A percentile compares a stretch with the other conserved stretches of the same genome.
phyloP scores from a whole-genome alignment of 345 rosid species.

The Syzygium jambos region DNA sequence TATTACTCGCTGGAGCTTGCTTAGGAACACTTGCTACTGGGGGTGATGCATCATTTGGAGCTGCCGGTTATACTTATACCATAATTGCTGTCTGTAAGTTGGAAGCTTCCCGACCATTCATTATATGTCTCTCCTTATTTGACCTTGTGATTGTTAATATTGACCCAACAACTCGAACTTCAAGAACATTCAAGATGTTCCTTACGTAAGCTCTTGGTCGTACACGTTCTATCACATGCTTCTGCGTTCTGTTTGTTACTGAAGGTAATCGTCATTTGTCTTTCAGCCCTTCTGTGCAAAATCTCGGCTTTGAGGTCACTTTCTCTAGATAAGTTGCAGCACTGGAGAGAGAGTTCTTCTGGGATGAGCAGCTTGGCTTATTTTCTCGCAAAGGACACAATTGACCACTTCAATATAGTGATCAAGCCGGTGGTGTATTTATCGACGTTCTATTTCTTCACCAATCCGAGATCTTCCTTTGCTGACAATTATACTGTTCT shows the following conservation, averaged over 20 bases:
- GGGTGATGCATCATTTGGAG: slow-evolving; percentile 71
- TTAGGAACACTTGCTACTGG: slow-evolving; percentile 60
- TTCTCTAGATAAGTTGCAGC: slow-evolving; percentile 79
- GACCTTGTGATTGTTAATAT: neutral
- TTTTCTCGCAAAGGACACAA: slow-evolving; percentile 87
- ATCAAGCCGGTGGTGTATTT: slow-evolving; percentile 87
- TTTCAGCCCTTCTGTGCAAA: slow-evolving; percentile 86
- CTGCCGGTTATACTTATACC: slow-evolving; percentile 60
- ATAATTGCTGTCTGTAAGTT: slow-evolving; percentile 92
- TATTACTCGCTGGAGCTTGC: slow-evolving; percentile 93
- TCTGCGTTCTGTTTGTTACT: neutral
- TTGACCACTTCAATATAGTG: slow-evolving; percentile 71
- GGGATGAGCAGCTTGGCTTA: slow-evolving; percentile 93
- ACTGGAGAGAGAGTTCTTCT: slow-evolving; percentile 92
- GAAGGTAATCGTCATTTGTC: slow-evolving; percentile 2
- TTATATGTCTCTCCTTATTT: neutral
- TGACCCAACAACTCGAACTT: neutral
- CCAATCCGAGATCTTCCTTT: slow-evolving; percentile 80
- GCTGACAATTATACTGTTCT: slow-evolving; percentile 66
- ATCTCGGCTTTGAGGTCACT: slow-evolving; percentile 87
- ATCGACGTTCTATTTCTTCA: slow-evolving; percentile 88
- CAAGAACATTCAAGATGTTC: neutral
- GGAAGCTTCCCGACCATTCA: neutral
- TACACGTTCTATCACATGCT: neutral
- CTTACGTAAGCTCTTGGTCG: neutral